A percentile compares a stretch with the other conserved stretches of the same genome.
These are phyloP conservation scores for Apophysomyces trapeziformis DNA, from an alignment of 371 early-diverging fungal species.

Conservation along the genomic window DNA sequence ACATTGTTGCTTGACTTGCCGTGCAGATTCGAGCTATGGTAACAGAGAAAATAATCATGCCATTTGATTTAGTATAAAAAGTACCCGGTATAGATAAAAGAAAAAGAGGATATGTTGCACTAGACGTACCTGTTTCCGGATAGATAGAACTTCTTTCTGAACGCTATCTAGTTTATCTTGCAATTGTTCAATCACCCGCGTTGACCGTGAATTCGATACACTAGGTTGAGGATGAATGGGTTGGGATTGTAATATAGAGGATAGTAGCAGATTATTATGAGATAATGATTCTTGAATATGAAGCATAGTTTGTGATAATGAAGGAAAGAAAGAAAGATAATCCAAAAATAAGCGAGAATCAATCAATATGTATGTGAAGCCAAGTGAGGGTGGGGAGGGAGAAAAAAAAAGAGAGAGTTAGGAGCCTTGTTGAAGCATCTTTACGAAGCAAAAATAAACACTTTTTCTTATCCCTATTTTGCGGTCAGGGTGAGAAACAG, in stretches of 20 bases:
- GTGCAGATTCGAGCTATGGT: conserved; percentile 33
- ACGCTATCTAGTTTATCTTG: conserved; percentile 30
- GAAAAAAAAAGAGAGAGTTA: background rate
- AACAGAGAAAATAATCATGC: background rate
- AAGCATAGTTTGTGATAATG: conserved; percentile 20
- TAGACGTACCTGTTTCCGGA: conserved; percentile 37
- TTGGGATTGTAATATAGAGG: conserved; percentile 19
- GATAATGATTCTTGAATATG: conserved; percentile 35
- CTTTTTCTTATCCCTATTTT: background rate
- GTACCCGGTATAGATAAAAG: background rate
- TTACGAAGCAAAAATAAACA: background rate
- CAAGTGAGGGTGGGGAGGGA: background rate
- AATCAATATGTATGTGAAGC: background rate
- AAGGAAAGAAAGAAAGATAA: conserved; percentile 13
- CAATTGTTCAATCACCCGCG: conserved; percentile 45
- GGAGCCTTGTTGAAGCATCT: background rate
- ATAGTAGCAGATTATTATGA: conserved; percentile 26
- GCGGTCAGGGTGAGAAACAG: conserved; percentile 8
- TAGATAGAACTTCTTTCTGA: conserved; percentile 35
- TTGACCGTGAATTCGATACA: conserved; percentile 36
- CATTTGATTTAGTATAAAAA: no score
- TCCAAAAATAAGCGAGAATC: no score
- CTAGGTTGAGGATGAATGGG: conserved; percentile 38
- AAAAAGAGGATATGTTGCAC: background rate
- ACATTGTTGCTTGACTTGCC: conserved; percentile 34